A percentile compares a stretch with the other conserved stretches of the same genome.
These are phyloP conservation scores for Naganishia sp. DNA, from an alignment of 1,284 basidiomycete species.

Conservation along the genomic window DNA sequence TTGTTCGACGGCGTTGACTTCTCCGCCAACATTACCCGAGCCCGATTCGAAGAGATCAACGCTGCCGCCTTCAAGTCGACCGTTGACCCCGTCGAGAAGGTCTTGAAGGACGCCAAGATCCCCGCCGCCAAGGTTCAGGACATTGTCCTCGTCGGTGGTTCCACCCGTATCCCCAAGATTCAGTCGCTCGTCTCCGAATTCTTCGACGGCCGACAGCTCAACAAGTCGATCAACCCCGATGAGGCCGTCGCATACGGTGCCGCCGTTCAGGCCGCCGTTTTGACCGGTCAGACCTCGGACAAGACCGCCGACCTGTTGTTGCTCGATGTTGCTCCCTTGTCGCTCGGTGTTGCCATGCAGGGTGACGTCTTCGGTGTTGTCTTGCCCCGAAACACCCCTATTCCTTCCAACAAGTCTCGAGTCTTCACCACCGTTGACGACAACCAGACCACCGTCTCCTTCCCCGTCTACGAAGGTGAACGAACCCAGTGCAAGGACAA, in stretches of 20 bases:
- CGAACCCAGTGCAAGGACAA: constrained; percentile 97
- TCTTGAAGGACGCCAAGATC: constrained; percentile 98
- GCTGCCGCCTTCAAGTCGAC: constrained; percentile 92
- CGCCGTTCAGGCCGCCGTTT: constrained; percentile 93
- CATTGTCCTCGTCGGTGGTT: constrained; percentile 98
- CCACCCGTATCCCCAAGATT: constrained; percentile 99
- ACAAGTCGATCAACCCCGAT: constrained; percentile 98
- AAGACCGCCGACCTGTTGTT: constrained; percentile 93
- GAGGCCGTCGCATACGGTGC: constrained; percentile 95
- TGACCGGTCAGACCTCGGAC: constrained; percentile 93
- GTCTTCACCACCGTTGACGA: constrained; percentile 97
- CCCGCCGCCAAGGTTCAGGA: constrained; percentile 96
- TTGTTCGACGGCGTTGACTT: constrained; percentile 86
- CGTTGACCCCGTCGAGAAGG: constrained; percentile 97
- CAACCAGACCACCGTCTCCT: constrained; percentile 96
- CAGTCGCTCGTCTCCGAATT: constrained; percentile 96
- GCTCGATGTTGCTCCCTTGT: constrained; percentile 93
- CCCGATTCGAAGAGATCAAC: constrained; percentile 99
- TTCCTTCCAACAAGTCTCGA: constrained; percentile 94
- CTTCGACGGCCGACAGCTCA: constrained; percentile 95
- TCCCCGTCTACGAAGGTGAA: constrained; percentile 98
- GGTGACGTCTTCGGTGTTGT: constrained; percentile 96
- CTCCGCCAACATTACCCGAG: constrained; percentile 94
- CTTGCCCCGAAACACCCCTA: constrained; percentile 94
- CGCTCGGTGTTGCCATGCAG: constrained; percentile 97